A percentile compares a stretch with the other conserved stretches of the same genome.
Conservation (phyloP, 169 alveolate genomes). For the Cyclospora cayetanensis region DNA sequence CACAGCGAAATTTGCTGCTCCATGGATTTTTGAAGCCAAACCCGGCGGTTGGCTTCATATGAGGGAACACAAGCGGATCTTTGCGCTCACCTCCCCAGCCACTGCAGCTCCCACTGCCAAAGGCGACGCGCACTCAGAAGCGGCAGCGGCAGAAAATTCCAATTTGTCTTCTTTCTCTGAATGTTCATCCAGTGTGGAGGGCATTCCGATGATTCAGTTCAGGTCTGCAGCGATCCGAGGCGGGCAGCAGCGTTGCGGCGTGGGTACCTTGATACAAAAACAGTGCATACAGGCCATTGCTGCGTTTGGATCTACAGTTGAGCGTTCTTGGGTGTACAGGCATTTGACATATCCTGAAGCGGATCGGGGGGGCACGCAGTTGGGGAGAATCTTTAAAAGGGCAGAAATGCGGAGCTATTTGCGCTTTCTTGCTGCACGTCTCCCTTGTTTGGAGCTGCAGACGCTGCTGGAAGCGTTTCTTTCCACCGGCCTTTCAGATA, state of each 20-base stretch:
- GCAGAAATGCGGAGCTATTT: slow-evolving; percentile 10
- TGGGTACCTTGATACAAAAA: background rate
- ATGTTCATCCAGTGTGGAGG: background rate
- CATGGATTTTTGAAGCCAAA: slow-evolving; percentile 32
- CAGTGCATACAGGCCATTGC: slow-evolving; percentile 47
- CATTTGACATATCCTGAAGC: background rate
- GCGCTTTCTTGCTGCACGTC: background rate
- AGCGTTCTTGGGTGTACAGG: slow-evolving; percentile 41
- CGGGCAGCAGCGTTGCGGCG: background rate
- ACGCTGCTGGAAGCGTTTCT: background rate
- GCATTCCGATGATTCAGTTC: background rate
- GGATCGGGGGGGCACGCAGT: background rate
- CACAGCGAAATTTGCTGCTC: background rate
- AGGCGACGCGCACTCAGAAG: background rate
- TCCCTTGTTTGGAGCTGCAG: slow-evolving; percentile 13
- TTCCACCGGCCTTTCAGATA: background rate
- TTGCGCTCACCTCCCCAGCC: background rate
- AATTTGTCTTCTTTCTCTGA: background rate
- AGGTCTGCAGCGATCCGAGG: background rate
- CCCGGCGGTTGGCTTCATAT: slow-evolving; percentile 39
- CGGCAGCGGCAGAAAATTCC: background rate
- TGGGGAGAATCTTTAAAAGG: background rate
- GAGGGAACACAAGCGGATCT: background rate
- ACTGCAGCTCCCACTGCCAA: background rate
- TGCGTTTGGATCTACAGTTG: background rate